Evolutionary conservation across 768 basidiomycete genomes (phyloP).

Genomic region (Cubamyces lactineus): DNA sequence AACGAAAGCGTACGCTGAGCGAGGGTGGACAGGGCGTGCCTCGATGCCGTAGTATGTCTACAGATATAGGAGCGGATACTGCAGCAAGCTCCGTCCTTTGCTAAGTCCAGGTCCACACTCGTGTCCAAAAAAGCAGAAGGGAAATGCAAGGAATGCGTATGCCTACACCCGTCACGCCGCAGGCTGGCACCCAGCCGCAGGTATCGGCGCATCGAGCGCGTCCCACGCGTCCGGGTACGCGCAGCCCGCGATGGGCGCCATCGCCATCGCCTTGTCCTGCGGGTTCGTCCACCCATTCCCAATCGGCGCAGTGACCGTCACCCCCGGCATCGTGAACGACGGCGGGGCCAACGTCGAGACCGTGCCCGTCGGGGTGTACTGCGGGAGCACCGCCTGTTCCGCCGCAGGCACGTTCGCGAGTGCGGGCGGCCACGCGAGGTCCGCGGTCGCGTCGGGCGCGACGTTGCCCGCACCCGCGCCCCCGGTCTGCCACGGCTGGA

Average conservation of each 20-base stretch:
- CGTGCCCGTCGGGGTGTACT: conserved; percentile 63
- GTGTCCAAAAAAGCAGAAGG: too few species aligned
- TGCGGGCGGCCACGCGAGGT: conserved; percentile 58
- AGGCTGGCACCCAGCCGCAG: conserved; percentile 23
- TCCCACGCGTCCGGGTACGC: conserved; percentile 66
- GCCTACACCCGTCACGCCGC: conserved; percentile 3
- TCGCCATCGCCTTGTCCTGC: conserved; percentile 50
- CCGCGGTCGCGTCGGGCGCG: conserved; percentile 41
- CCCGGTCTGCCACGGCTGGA: conserved; percentile 67
- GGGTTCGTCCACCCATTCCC: conserved; percentile 61
- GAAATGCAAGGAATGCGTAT: too few species aligned
- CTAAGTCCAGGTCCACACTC: too few species aligned
- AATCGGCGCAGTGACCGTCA: conserved; percentile 43
- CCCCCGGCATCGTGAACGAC: conserved; percentile 44
- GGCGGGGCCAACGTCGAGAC: conserved; percentile 57
- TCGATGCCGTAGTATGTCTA: too few species aligned
- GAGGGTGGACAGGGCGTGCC: too few species aligned
- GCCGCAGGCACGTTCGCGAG: conserved; percentile 47
- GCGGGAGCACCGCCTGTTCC: conserved; percentile 49
- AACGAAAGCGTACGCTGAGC: too few species aligned
- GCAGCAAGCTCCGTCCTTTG: too few species aligned
- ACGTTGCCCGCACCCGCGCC: conserved; percentile 54
- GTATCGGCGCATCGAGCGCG: conserved; percentile 38
- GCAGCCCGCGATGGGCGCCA: conserved; percentile 63
- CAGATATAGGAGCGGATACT: too few species aligned